Evolutionary conservation across 164 flowering plant genomes (phyloP).

Genomic region (Vitis rupestris): DNA sequence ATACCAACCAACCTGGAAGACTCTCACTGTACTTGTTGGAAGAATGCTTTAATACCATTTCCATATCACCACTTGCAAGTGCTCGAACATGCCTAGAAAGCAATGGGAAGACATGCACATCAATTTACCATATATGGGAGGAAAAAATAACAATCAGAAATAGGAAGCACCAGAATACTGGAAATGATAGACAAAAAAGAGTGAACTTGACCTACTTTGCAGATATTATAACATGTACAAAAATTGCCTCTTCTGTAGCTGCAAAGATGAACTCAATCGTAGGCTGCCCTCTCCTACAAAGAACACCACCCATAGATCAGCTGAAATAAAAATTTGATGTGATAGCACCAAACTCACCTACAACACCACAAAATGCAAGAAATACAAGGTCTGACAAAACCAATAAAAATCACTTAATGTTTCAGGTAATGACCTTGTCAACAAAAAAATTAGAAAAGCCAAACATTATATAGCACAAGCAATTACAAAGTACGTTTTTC

Average conservation of each 20-base stretch:
- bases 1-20: constrained; percentile 63
- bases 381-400: too few species aligned
- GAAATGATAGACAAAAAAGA: constrained; percentile 6
- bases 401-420: too few species aligned
- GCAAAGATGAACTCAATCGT: constrained; percentile 84
- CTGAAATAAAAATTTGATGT: neutral
- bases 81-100: constrained; percentile 65
- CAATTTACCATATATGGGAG: constrained; percentile 5
- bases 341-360: neutral
- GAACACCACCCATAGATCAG: constrained; percentile 3
- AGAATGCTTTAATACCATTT: constrained; percentile 43
- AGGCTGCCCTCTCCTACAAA: constrained; percentile 82
- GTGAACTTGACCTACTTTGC: constrained; percentile 63
- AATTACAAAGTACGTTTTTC: too few species aligned
- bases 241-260: constrained; percentile 86
- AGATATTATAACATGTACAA: constrained; percentile 79
- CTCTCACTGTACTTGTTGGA: constrained; percentile 34
- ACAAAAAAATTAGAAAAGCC: too few species aligned
- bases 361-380: neutral
- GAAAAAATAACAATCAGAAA: neutral
- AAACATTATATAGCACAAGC: too few species aligned
- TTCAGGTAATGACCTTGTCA: too few species aligned
- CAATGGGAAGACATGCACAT: constrained; percentile 8
- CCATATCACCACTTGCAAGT: constrained; percentile 73
- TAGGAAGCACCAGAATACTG: neutral